Percentiles rank a stretch among this genome's conserved stretches.
These are phyloP conservation scores for Arxiozyma slooffiae DNA, from an alignment of 1,139 yeast genomes.

Conservation along the genomic window DNA sequence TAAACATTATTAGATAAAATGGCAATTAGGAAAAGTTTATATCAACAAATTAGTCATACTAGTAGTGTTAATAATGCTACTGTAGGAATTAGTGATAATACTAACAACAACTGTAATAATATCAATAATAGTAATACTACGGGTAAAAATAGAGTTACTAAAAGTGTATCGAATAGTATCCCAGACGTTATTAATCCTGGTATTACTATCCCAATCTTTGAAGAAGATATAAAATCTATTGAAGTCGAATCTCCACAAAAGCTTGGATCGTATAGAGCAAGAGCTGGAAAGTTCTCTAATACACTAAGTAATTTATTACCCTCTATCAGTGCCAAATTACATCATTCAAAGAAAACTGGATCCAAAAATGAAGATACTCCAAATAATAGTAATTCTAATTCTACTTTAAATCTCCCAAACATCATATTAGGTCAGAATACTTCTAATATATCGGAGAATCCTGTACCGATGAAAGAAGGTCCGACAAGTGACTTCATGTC, in stretches of 20 bases:
- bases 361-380: conserved; percentile 8
- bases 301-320: conserved; percentile 28
- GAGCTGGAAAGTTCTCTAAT: conserved; percentile 29
- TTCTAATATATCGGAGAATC: background rate
- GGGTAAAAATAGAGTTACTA: background rate
- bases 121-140: background rate
- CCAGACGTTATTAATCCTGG: conserved; percentile 30
- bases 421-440: background rate
- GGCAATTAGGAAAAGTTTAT: background rate
- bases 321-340: conserved; percentile 28
- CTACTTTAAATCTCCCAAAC: conserved; percentile 1
- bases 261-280: conserved; percentile 25
- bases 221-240: conserved; percentile 14
- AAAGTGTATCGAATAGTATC: conserved; percentile 15
- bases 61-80: background rate
- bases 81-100: background rate
- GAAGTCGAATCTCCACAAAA: conserved; percentile 20
- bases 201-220: conserved; percentile 29
- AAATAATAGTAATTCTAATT: conserved; percentile 3
- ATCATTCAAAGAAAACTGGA: conserved; percentile 23
- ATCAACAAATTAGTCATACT: background rate
- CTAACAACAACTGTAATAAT: background rate
- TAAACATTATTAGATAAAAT: background rate
- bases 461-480: background rate
- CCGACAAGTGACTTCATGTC: conserved; percentile 5